Conservation (phyloP, 768 basidiomycete genomes). For the Agrocybe chaxingu region DNA sequence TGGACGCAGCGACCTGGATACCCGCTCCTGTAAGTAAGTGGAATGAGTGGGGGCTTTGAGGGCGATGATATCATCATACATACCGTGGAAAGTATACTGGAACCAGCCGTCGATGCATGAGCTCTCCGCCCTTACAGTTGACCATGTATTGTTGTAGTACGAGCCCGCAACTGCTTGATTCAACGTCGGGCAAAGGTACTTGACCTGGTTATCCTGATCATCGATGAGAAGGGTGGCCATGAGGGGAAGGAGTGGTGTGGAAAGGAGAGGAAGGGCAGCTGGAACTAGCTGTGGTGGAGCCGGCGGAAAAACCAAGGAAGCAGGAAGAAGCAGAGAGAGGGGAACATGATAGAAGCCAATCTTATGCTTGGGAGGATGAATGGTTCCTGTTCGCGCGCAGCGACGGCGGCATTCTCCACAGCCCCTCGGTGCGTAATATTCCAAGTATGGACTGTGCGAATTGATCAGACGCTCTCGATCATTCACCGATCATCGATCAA, state of each 20-base stretch:
- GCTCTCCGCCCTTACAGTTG: conserved; percentile 24
- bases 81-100: conserved; percentile 36
- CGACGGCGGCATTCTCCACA: neutral
- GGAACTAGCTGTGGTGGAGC: conserved; percentile 14
- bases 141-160: conserved; percentile 39
- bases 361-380: neutral
- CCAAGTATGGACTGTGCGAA: neutral
- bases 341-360: neutral
- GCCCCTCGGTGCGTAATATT: neutral
- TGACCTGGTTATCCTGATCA: conserved; percentile 32
- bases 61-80: neutral
- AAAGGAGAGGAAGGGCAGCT: conserved; percentile 21
- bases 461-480: neutral
- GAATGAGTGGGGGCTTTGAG: neutral
- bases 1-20: conserved; percentile 24
- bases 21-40: conserved; percentile 24
- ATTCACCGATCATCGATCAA: neutral
- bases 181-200: conserved; percentile 34
- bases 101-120: conserved; percentile 36
- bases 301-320: conserved; percentile 1
- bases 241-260: conserved; percentile 12
- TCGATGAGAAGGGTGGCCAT: conserved; percentile 30
- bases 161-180: conserved; percentile 30
- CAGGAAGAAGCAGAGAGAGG: neutral
- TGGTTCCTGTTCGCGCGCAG: no score